phyloP scores from a whole-genome alignment of 345 rosid genomes.

The Hibiscus syriacus region DNA sequence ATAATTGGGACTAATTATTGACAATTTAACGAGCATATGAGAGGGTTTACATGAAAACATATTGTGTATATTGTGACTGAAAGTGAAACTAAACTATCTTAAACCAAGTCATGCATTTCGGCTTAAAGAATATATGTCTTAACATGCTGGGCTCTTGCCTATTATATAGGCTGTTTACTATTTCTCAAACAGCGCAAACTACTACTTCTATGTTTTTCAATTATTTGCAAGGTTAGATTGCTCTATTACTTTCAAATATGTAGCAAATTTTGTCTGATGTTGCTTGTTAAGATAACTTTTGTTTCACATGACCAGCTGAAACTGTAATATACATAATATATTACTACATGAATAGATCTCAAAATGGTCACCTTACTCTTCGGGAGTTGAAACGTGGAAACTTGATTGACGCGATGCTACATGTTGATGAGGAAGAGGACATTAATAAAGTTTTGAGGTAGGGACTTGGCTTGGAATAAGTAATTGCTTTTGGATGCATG shows the following conservation, averaged over 20 bases:
- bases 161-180: background rate
- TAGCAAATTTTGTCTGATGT: background rate
- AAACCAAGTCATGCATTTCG: background rate
- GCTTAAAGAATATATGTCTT: background rate
- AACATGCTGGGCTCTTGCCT: background rate
- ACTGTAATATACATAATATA: constrained; percentile 95
- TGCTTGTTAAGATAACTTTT: background rate
- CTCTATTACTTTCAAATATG: background rate
- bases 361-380: constrained; percentile 78
- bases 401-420: constrained; percentile 76
- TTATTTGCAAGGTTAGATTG: background rate
- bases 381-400: constrained; percentile 94
- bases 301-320: constrained; percentile 60
- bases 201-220: background rate
- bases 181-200: background rate
- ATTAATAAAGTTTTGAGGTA: constrained; percentile 95
- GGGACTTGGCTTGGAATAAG: constrained; percentile 4
- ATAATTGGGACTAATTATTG: background rate
- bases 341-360: constrained; percentile 83
- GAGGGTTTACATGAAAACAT: background rate
- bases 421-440: constrained; percentile 97
- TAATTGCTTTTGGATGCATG: background rate
- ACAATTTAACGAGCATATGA: background rate
- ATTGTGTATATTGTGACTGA: background rate
- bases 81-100: background rate